A percentile compares a stretch with the other conserved stretches of the same genome.
Evolutionary conservation across 306 rosid species (phyloP).

Genomic region (Rosa chinensis): DNA sequence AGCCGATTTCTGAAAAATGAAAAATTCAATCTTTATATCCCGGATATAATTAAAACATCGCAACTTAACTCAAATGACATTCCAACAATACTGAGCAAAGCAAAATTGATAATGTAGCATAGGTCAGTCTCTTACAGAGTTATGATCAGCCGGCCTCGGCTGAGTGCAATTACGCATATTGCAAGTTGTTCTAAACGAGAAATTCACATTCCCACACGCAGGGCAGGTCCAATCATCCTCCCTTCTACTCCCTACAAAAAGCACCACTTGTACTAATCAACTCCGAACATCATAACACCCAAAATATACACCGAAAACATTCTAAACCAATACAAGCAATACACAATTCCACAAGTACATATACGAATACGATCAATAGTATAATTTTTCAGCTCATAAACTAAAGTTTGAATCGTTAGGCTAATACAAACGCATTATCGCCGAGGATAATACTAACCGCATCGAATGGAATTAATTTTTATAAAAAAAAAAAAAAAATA

Average conservation of each 20-base stretch:
- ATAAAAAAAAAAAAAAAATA: constrained; percentile 24
- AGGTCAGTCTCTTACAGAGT: constrained; percentile 48
- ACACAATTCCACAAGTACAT: neutral
- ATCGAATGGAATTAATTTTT: neutral
- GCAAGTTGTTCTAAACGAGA: constrained; percentile 96
- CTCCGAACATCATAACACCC: neutral
- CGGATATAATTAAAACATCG: neutral
- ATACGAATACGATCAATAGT: neutral
- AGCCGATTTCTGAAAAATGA: constrained; percentile 64
- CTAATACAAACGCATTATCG: neutral
- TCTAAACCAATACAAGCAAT: neutral
- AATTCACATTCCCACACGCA: constrained; percentile 96
- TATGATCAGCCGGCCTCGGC: constrained; percentile 97
- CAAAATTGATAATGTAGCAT: neutral
- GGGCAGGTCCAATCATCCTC: constrained; percentile 99
- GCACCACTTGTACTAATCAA: constrained; percentile 7
- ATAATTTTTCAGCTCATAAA: neutral
- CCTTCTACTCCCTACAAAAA: constrained; percentile 84
- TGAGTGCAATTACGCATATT: constrained; percentile 99
- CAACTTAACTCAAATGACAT: neutral
- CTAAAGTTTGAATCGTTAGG: too few relatives aligned
- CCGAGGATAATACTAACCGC: neutral
- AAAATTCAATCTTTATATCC: neutral
- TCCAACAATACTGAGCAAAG: neutral
- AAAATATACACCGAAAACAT: neutral